phyloP scores from a whole-genome alignment of 2,329 filamentous ascomycete genomes.

The Venturia asperata region DNA sequence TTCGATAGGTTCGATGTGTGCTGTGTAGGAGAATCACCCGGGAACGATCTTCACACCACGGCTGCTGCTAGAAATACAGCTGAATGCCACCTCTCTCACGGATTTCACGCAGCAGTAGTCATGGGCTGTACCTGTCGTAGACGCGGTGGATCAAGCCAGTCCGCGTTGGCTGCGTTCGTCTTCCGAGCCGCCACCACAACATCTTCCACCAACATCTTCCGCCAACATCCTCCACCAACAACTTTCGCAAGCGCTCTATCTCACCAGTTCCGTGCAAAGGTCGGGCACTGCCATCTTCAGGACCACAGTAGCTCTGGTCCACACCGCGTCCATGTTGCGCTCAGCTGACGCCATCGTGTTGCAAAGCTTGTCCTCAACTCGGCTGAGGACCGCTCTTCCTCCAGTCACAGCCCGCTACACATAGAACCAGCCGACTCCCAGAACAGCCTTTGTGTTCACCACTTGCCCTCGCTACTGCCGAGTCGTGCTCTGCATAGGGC shows the following conservation, averaged over 20 bases:
- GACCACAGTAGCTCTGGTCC: too few relatives aligned
- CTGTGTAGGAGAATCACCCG: too few relatives aligned
- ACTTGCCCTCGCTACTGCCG: neutral
- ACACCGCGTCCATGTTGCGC: neutral
- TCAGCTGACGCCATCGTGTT: neutral
- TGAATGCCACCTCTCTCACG: too few relatives aligned
- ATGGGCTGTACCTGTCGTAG: too few relatives aligned
- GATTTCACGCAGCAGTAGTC: too few relatives aligned
- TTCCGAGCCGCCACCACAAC: neutral
- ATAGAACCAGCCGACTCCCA: neutral
- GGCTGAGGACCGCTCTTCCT: neutral
- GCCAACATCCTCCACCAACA: neutral
- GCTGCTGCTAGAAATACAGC: too few relatives aligned
- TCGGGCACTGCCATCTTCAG: neutral
- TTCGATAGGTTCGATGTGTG: neutral
- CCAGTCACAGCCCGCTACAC: neutral
- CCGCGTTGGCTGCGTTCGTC: too few relatives aligned
- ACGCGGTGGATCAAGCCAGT: too few relatives aligned
- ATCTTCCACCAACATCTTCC: neutral
- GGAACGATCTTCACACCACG: too few relatives aligned
- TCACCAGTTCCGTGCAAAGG: conserved; percentile 5
- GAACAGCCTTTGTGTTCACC: neutral
- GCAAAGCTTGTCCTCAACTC: neutral
- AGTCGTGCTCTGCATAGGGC: conserved; percentile 4
- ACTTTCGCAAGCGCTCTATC: neutral